Evolutionary conservation across 1,284 basidiomycete genomes (phyloP).

Genomic region (Mycena sp.): DNA sequence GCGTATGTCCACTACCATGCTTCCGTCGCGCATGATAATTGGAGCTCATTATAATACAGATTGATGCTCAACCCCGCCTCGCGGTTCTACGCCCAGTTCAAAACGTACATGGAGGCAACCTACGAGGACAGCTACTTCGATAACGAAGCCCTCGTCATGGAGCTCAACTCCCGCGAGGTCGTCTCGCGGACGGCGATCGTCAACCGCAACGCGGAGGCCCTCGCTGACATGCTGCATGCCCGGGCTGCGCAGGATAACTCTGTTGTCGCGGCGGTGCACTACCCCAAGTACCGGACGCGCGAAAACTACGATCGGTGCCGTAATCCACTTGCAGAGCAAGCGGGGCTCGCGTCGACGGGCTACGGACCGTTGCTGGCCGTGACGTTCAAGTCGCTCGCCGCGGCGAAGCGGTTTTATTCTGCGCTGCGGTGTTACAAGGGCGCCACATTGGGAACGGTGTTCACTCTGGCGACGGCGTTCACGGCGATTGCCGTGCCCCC

Average conservation of each 20-base stretch:
- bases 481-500: slow-evolving; percentile 93
- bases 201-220: slow-evolving; percentile 84
- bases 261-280: no score
- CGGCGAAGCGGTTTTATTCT: no score
- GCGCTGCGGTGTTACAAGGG: no score
- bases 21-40: slow-evolving; percentile 2
- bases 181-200: slow-evolving; percentile 78
- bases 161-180: slow-evolving; percentile 98
- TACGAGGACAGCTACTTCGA: no score
- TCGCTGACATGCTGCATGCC: slow-evolving; percentile 80
- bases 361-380: slow-evolving; percentile 94
- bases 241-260: slow-evolving; percentile 60
- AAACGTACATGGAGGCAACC: slow-evolving; percentile 60
- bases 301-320: slow-evolving; percentile 80
- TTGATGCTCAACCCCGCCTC: slow-evolving; percentile 88
- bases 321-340: slow-evolving; percentile 16
- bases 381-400: slow-evolving; percentile 78
- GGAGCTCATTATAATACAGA: slow-evolving; percentile 49
- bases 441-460: no score
- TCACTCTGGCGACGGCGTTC: slow-evolving; percentile 80
- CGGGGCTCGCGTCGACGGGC: slow-evolving; percentile 65
- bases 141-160: slow-evolving; percentile 96
- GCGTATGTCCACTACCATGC: slow-evolving; percentile 62
- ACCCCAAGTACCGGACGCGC: slow-evolving; percentile 86
- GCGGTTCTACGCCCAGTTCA: slow-evolving; percentile 74